Evolutionary conservation across 2,329 filamentous ascomycete species (phyloP), one percentile per base, ranked within the genome.

Genomic region (Zymoseptoria pseudotritici): DNA sequence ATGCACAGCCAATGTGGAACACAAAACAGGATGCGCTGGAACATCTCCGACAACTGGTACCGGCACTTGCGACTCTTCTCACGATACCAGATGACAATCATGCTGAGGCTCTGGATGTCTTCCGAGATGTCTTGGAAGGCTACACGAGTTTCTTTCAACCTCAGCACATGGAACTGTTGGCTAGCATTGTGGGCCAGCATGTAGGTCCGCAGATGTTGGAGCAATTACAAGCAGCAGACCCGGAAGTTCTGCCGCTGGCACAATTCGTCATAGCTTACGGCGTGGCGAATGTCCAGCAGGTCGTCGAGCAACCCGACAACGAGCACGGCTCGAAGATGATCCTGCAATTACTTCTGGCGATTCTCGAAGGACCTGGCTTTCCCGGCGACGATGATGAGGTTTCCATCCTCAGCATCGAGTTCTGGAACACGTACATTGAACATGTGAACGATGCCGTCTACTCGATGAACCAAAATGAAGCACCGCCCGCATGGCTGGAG

Each of bases 351-450:
- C 36, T 77, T 90, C n/a, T 84, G 82, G 83, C 85, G 3, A 79
- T 94, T 4, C 77, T 92, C 22, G 81, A 81, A 20, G 82, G 85
- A 11, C 78, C 84, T 11, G 89, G 89, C 1, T 82, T 84, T 66
- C 83, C 88, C 1, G 85, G 86, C 1, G 82, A 82, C 3, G 89
- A 93, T 58, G 88, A 94, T 67, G 86, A 84, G 63, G 84, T 91
- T 10, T 91, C 90, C 58, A 83, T 89, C 0, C 83, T 85, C 1
- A 84, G 86, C 0, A 80, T 93, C 13, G 89, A 94, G 67, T 93
- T 94, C 71, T 94, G 90, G 90, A 87, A 84, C 19, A 86, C 84
- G 0, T 91, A 87, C 70, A 83, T 89, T 5, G 89, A 91, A 73
- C 69, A 71, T 56, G 83, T 83, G 11, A 79, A 78, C 86, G 77